Evolutionary conservation across 176 grass and related monocot species (phyloP).

Genomic region (Zea luxurians): DNA sequence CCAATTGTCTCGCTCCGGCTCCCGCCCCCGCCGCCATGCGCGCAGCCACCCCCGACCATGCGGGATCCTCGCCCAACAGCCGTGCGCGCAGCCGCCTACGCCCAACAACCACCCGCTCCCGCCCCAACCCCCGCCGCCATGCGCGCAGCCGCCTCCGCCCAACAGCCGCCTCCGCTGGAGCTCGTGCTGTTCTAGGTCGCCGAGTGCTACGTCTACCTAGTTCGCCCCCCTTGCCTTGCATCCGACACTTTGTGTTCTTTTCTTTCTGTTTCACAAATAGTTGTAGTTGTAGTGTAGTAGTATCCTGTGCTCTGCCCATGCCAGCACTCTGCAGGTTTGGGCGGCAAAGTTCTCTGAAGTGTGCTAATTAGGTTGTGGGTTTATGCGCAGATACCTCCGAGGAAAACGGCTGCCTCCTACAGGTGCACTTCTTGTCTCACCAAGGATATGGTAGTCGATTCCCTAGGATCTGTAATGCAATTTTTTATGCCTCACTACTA

Average conservation of each 20-base stretch:
- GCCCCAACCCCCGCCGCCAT: no score
- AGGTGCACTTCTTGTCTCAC: conserved; percentile 48
- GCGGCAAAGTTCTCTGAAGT: neutral
- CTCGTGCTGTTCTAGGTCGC: conserved; percentile 83
- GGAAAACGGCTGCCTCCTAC: conserved; percentile 90
- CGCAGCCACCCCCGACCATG: no score
- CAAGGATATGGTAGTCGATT: neutral
- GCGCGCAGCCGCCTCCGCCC: no score
- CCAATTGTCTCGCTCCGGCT: no score
- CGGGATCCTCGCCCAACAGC: no score
- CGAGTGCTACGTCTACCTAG: conserved; percentile 98
- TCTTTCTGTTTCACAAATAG: neutral
- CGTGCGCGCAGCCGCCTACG: no score
- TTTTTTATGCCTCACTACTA: neutral
- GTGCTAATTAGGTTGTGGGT: conserved; percentile 18
- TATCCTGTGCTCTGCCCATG: neutral
- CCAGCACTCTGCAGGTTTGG: neutral
- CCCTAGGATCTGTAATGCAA: conserved; percentile 14
- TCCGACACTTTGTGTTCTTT: neutral
- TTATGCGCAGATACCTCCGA: conserved; percentile 85
- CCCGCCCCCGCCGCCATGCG: no score
- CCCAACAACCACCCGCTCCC: no score
- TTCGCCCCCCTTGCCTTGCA: conserved; percentile 15
- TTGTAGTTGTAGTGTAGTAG: neutral
- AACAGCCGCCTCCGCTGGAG: conserved; percentile 56